These are phyloP conservation scores for Lotmaria passim DNA, from an alignment of 208 protist genomes.

Conservation along the genomic window DNA sequence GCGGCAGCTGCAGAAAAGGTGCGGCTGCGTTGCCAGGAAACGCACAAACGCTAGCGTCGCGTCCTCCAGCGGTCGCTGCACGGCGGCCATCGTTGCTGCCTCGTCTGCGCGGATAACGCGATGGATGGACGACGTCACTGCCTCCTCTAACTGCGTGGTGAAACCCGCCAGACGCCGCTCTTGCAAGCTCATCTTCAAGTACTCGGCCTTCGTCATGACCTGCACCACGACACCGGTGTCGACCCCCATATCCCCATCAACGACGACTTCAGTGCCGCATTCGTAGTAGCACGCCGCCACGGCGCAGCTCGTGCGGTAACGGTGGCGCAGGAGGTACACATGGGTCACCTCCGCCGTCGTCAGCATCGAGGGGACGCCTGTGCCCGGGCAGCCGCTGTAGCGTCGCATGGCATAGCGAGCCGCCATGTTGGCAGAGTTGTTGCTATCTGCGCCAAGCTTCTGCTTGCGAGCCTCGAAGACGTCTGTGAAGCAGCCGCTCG, in stretches of 20 bases:
- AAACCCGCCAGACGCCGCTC: constrained; percentile 31
- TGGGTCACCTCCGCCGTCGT: constrained; percentile 37
- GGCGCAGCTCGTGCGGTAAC: constrained; percentile 47
- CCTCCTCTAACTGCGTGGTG: constrained; percentile 24
- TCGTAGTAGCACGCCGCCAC: constrained; percentile 33
- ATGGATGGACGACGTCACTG: constrained; percentile 41
- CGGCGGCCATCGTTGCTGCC: constrained; percentile 12
- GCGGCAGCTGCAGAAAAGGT: constrained; percentile 54
- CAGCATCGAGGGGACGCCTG: background rate
- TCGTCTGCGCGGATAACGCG: constrained; percentile 30
- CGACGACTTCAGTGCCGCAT: constrained; percentile 54
- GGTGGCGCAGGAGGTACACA: constrained; percentile 62
- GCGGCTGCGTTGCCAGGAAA: constrained; percentile 22
- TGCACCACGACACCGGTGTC: constrained; percentile 58
- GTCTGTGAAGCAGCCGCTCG: constrained; percentile 32
- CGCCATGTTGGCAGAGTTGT: constrained; percentile 24
- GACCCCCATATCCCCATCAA: constrained; percentile 81
- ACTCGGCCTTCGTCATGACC: constrained; percentile 42
- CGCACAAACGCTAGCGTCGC: constrained; percentile 44
- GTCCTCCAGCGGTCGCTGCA: constrained; percentile 37
- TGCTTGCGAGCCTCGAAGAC: constrained; percentile 21
- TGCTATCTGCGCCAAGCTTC: constrained; percentile 21
- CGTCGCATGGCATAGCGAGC: constrained; percentile 9
- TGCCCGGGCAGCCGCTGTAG: background rate
- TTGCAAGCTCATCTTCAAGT: constrained; percentile 30